Evolutionary conservation across 2,329 filamentous ascomycete genomes (phyloP), one percentile per base, ranked within the genome.

Genomic region (Aspergillus oerlinghausenensis): DNA sequence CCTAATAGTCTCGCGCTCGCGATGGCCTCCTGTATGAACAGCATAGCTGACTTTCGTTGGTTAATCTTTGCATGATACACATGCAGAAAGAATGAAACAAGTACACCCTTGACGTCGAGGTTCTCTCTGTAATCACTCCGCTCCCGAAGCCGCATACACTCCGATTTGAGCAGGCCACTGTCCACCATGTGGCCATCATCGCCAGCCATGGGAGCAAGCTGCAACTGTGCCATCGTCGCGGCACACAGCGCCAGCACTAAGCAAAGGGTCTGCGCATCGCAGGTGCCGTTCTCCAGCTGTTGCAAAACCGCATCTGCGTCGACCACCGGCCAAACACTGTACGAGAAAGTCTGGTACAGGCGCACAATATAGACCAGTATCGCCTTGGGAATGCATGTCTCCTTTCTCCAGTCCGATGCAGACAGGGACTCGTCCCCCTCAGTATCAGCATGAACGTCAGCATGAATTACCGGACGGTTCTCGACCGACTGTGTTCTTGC

Each of bases 1-100:
- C 59, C 54, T 51, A 71, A 38, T 6, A 67, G 49, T 28, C 59
- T 58, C 10, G 66, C 67, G 0, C 60, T 59, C 2, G 62, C 56
- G 10, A 71, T 62, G 3, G 68, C 68, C 35, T 70, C 67, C 28
- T 70, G 67, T 14, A 69, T 66, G 23, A 66, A 71, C 58, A 66
- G 63, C 66, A 70, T 65, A 1, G 68, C 68, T 17, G 62, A 64
- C 8, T 61, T 64, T 9, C 63, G 60, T 52, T 64, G 60, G n/a
- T 71, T 68, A 23, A 63, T 59, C 53, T 71, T 71, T 17, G 68
- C 68, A 58, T 71, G 62, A 50, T 70, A 68, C 3, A 71, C 68
- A 60, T 70, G 68, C 51, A 70, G 57, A 29, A 70, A 70, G 54
- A 71, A 70, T 1, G 68, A 69, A 17, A 62, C 59, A 28, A 71